These are phyloP conservation scores for Diplodia intermedia DNA, from an alignment of 2,329 filamentous ascomycete genomes.

Conservation along the genomic window DNA sequence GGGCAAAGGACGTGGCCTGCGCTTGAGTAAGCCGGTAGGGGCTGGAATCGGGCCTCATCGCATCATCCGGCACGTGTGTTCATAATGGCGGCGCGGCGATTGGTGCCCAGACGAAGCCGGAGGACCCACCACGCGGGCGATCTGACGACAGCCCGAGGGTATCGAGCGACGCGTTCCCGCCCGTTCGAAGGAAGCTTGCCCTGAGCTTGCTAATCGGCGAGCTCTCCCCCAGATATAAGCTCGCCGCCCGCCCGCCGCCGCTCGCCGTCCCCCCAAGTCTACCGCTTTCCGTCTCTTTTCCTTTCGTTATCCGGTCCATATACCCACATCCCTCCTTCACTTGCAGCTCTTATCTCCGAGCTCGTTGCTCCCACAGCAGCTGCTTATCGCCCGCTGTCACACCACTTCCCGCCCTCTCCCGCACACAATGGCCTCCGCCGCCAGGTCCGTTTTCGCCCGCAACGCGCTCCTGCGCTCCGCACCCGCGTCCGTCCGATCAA, in stretches of 20 bases:
- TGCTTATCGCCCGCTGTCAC: conserved; percentile 20
- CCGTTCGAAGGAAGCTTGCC: background rate
- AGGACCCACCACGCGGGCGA: conserved; percentile 22
- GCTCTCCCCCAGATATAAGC: conserved; percentile 21
- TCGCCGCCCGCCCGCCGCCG: conserved; percentile 6
- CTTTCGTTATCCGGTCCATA: background rate
- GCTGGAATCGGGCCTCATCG: conserved; percentile 28
- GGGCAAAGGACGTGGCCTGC: too few species aligned
- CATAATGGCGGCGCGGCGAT: conserved; percentile 20
- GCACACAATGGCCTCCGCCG: conserved; percentile 30
- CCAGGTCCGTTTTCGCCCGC: conserved; percentile 30
- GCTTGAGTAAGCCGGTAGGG: conserved; percentile 20
- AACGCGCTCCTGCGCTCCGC: conserved; percentile 47
- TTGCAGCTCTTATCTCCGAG: conserved; percentile 16
- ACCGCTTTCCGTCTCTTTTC: background rate
- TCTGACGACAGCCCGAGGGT: conserved; percentile 21
- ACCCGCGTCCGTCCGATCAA: conserved; percentile 60
- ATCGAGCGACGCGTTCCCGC: conserved; percentile 7
- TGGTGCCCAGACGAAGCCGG: conserved; percentile 27
- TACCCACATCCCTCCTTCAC: conserved; percentile 9
- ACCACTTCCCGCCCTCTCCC: background rate
- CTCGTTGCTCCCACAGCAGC: background rate
- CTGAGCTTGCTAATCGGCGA: conserved; percentile 16
- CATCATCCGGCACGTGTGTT: conserved; percentile 18
- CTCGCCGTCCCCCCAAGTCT: background rate